Percentiles rank a stretch among this genome's conserved stretches.
Evolutionary conservation across 306 rosid genomes (phyloP).

Genomic region (Erythrophleum fordii): DNA sequence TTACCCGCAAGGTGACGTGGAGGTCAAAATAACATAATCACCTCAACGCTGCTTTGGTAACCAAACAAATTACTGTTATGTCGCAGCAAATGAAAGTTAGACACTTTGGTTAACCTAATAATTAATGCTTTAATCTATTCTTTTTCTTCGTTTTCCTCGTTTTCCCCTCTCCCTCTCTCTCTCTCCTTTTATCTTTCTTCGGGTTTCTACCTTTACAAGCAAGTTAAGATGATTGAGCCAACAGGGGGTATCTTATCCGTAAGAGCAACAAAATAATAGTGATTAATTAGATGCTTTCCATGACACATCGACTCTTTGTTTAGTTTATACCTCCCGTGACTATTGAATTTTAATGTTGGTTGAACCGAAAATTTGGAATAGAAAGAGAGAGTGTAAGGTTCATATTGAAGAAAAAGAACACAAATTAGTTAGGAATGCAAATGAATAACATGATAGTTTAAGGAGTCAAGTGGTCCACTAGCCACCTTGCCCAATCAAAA

Average conservation of each 20-base stretch:
- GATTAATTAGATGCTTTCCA: conserved; percentile 31
- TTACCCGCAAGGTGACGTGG: conserved; percentile 43
- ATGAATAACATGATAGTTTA: neutral
- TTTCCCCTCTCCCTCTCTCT: too few species aligned
- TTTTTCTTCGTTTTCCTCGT: neutral
- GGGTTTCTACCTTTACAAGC: conserved; percentile 41
- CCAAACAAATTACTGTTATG: conserved; percentile 31
- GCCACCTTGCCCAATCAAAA: neutral
- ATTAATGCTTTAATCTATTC: conserved; percentile 23
- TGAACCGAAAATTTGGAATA: conserved; percentile 6
- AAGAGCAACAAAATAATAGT: conserved; percentile 36
- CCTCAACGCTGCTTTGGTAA: conserved; percentile 31
- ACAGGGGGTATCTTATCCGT: conserved; percentile 48
- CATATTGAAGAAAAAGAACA: neutral
- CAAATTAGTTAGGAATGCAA: conserved; percentile 4
- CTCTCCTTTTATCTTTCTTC: neutral
- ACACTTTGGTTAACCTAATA: conserved; percentile 47
- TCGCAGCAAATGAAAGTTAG: conserved; percentile 46
- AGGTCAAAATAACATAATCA: conserved; percentile 33
- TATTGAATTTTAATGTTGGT: conserved; percentile 26
- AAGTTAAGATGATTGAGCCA: conserved; percentile 59
- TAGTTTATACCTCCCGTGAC: conserved; percentile 40
- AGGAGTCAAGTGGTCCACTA: conserved; percentile 5
- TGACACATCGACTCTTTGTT: conserved; percentile 37
- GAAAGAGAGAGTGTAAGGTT: neutral